Percentiles rank a stretch among this genome's conserved stretches.
Conservation (phyloP, 2,329 filamentous ascomycete species). For the Sporothrix sp. region DNA sequence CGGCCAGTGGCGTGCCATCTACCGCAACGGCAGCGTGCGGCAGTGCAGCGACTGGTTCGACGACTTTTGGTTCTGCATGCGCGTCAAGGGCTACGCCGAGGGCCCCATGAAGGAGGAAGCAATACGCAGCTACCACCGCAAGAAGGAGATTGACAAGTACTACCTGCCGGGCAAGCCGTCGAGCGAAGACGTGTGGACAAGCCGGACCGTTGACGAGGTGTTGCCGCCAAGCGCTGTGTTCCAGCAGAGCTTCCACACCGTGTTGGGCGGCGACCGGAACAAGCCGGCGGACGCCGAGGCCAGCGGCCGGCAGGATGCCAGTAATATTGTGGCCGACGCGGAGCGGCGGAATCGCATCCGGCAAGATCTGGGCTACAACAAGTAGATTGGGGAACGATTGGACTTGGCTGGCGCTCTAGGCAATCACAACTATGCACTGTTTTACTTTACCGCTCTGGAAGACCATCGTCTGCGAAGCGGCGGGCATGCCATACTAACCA, state of each 20-base stretch:
- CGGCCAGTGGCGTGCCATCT: slow-evolving; percentile 85
- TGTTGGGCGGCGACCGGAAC: slow-evolving; percentile 19
- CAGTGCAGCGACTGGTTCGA: slow-evolving; percentile 79
- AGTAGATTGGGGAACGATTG: slow-evolving; percentile 6
- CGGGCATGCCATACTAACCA: too few relatives aligned
- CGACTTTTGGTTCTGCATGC: slow-evolving; percentile 98
- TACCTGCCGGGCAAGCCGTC: slow-evolving; percentile 55
- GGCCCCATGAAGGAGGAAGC: slow-evolving; percentile 46
- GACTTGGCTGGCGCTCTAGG: not conserved
- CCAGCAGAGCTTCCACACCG: slow-evolving; percentile 20
- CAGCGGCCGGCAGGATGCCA: slow-evolving; percentile 33
- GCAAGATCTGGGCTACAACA: slow-evolving; percentile 24
- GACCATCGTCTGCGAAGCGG: too few relatives aligned
- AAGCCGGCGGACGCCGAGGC: slow-evolving; percentile 22
- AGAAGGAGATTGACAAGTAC: slow-evolving; percentile 57
- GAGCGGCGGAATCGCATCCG: slow-evolving; percentile 29
- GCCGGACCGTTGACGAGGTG: slow-evolving; percentile 46
- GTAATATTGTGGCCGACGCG: slow-evolving; percentile 31
- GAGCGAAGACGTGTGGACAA: slow-evolving; percentile 86
- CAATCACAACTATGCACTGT: too few relatives aligned
- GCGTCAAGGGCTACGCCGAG: slow-evolving; percentile 54
- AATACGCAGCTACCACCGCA: slow-evolving; percentile 58
- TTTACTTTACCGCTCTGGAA: too few relatives aligned
- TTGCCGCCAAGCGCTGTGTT: slow-evolving; percentile 43
- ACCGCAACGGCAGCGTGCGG: slow-evolving; percentile 70